phyloP scores from a whole-genome alignment of 306 rosid genomes.

The Dryas alaskensis region DNA sequence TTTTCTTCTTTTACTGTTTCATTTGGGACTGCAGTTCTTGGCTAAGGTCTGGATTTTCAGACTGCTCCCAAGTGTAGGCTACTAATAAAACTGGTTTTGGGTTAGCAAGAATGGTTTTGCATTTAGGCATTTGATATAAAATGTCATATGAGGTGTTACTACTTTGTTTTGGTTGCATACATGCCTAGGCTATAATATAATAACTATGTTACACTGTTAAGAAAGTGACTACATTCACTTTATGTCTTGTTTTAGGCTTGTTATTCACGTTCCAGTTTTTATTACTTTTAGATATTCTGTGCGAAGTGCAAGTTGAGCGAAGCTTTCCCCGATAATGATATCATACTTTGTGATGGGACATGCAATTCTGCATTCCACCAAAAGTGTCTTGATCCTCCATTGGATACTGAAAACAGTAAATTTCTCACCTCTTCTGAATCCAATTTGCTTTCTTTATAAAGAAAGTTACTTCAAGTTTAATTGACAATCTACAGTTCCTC shows the following conservation, averaged over 20 bases:
- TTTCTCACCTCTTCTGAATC: constrained; percentile 28
- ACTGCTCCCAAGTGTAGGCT: background rate
- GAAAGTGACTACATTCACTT: background rate
- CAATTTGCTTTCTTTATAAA: constrained; percentile 9
- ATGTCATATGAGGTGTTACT: background rate
- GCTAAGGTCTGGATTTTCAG: constrained; percentile 11
- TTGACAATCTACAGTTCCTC: constrained; percentile 53
- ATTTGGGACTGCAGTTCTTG: background rate
- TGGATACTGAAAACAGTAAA: constrained; percentile 70
- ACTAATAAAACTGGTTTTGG: background rate
- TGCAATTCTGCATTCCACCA: constrained; percentile 90
- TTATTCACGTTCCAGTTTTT: constrained; percentile 30
- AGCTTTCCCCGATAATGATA: constrained; percentile 70
- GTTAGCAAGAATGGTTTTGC: background rate
- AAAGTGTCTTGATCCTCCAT: constrained; percentile 79
- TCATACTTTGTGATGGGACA: constrained; percentile 78
- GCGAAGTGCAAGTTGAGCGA: constrained; percentile 71
- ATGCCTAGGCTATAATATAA: background rate
- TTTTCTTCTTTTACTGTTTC: background rate
- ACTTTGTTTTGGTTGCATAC: background rate
- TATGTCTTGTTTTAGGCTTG: constrained; percentile 1
- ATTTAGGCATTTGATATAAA: background rate
- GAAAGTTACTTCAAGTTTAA: constrained; percentile 23
- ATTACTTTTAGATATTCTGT: constrained; percentile 61
- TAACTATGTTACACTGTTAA: background rate